Percentiles rank a stretch among this genome's conserved stretches.
Evolutionary conservation across 2,329 filamentous ascomycete species (phyloP).

Genomic region (Ceratocystis harringtonii): DNA sequence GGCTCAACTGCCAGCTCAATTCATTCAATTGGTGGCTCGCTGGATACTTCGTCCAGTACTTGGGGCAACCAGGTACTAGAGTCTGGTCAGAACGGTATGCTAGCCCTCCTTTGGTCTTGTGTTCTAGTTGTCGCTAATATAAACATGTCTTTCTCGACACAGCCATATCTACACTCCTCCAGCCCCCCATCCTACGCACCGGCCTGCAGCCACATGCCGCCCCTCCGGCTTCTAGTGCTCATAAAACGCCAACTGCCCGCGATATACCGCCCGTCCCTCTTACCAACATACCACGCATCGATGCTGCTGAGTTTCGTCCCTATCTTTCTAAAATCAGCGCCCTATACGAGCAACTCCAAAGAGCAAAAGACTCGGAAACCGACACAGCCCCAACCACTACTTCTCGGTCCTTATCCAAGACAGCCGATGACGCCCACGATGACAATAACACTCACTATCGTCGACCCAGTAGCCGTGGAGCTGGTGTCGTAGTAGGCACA

Average conservation of each 20-base stretch:
- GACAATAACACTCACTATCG: constrained; percentile 28
- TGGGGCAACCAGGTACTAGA: constrained; percentile 47
- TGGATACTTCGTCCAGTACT: constrained; percentile 51
- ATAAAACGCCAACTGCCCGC: constrained; percentile 67
- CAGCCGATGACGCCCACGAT: constrained; percentile 22
- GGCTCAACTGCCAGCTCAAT: constrained; percentile 79
- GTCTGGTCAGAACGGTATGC: constrained; percentile 65
- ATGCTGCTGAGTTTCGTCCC: constrained; percentile 62
- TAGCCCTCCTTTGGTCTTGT: background rate
- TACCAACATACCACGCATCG: constrained; percentile 73
- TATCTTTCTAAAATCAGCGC: constrained; percentile 77
- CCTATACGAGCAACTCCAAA: constrained; percentile 76
- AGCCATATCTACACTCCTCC: constrained; percentile 89
- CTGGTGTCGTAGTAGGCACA: constrained; percentile 10
- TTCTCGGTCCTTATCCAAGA: constrained; percentile 25
- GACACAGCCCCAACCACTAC: constrained; percentile 29
- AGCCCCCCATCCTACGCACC: constrained; percentile 77
- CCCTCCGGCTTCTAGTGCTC: constrained; percentile 51
- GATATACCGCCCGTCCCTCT: constrained; percentile 90
- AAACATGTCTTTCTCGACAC: constrained; percentile 2
- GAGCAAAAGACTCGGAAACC: constrained; percentile 64
- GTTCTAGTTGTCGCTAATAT: background rate
- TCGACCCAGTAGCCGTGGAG: constrained; percentile 31
- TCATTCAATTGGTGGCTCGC: constrained; percentile 68
- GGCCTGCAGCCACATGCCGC: constrained; percentile 68